A percentile compares a stretch with the other conserved stretches of the same genome.
These are phyloP conservation scores for Lodderomyces metapsilosis DNA, from an alignment of 1,139 yeast genomes.

Conservation along the genomic window DNA sequence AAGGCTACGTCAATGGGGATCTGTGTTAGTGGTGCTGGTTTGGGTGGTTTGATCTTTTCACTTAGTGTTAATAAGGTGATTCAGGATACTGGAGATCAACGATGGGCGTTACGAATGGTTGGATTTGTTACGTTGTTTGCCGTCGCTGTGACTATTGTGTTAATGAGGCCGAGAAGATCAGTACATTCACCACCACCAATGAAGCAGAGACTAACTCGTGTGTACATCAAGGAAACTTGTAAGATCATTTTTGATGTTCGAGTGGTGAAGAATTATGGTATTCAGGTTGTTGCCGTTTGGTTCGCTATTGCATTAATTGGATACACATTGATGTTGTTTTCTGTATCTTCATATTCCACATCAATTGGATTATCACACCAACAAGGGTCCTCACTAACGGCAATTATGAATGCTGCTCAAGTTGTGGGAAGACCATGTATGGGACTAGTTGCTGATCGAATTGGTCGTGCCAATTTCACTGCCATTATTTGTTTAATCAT, in stretches of 20 bases:
- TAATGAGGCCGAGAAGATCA: conserved; percentile 42
- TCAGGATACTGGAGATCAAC: conserved; percentile 51
- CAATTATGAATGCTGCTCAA: conserved; percentile 64
- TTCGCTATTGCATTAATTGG: conserved; percentile 54
- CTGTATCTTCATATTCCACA: conserved; percentile 61
- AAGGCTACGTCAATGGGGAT: conserved; percentile 63
- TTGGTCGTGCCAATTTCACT: conserved; percentile 59
- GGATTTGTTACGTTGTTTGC: conserved; percentile 49
- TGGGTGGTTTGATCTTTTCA: conserved; percentile 63
- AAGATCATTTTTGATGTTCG: conserved; percentile 27
- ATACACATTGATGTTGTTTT: conserved; percentile 58
- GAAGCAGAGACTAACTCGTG: conserved; percentile 20
- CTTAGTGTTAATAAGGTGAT: conserved; percentile 48
- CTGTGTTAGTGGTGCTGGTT: conserved; percentile 60
- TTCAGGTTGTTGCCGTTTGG: conserved; percentile 53
- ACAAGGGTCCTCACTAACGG: conserved; percentile 61
- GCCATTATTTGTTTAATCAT: conserved; percentile 28
- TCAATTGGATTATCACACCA: conserved; percentile 53
- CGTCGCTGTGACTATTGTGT: conserved; percentile 28
- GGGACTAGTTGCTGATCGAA: conserved; percentile 56
- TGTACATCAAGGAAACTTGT: conserved; percentile 20
- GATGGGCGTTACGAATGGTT: conserved; percentile 67
- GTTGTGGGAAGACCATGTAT: conserved; percentile 62
- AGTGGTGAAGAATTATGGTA: conserved; percentile 35
- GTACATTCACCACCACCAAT: conserved; percentile 23